Evolutionary conservation across 257 asterid species (phyloP).

Genomic region (Lycium ferocissimum): DNA sequence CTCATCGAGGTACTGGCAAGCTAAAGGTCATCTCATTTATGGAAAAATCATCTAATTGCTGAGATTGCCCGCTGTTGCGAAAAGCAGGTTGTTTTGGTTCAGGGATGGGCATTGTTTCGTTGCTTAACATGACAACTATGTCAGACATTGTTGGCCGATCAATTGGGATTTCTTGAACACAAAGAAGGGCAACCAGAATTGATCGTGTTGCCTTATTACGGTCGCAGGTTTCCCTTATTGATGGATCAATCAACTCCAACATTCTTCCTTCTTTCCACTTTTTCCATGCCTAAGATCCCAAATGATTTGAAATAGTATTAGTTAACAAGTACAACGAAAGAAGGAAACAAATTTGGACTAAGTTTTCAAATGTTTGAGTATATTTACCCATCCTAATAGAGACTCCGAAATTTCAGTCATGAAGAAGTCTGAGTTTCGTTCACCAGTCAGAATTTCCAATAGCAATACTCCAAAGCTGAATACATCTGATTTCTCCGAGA

Average conservation of each 20-base stretch:
- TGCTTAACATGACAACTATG: constrained; percentile 4
- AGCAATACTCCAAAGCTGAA: constrained; percentile 28
- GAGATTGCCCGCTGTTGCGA: constrained; percentile 10
- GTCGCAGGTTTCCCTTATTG: constrained; percentile 12
- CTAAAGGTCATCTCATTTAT: constrained; percentile 23
- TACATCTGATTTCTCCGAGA: constrained; percentile 27
- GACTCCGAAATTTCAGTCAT: not conserved
- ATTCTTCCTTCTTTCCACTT: constrained; percentile 28
- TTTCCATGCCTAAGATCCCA: constrained; percentile 5
- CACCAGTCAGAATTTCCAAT: constrained; percentile 23
- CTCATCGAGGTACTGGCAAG: constrained; percentile 26
- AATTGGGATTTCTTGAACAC: constrained; percentile 18
- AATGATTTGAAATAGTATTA: not conserved
- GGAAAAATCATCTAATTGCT: not conserved
- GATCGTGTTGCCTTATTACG: not conserved
- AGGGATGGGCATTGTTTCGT: constrained; percentile 24
- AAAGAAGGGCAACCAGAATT: constrained; percentile 12
- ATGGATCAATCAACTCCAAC: constrained; percentile 7
- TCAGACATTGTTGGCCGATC: constrained; percentile 25
- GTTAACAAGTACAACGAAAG: not conserved
- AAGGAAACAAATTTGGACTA: not conserved
- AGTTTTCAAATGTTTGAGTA: not conserved
- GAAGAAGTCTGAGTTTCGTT: constrained; percentile 18
- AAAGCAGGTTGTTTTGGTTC: constrained; percentile 39
- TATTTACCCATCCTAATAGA: constrained; percentile 23